A percentile compares a stretch with the other conserved stretches of the same genome.
Conservation (phyloP, 2,329 filamentous ascomycete genomes). For the Dendryphion nanum region DNA sequence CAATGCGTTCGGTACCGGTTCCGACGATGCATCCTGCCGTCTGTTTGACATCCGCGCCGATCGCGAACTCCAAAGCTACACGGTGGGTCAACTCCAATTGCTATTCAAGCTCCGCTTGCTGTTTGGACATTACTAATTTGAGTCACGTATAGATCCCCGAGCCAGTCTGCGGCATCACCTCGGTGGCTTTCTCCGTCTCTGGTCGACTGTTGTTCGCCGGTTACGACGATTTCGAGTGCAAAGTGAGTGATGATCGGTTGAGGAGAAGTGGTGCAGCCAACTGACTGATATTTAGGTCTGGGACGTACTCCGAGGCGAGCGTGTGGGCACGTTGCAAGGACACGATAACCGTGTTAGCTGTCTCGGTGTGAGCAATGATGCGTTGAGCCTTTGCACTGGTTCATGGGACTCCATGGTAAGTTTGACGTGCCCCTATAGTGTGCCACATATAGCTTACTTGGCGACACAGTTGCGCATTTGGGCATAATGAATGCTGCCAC, state of each 20-base stretch:
- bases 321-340: slow-evolving; percentile 92
- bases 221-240: slow-evolving; percentile 99
- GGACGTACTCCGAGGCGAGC: slow-evolving; percentile 95
- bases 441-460: slow-evolving; percentile 20
- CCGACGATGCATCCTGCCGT: slow-evolving; percentile 94
- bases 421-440: slow-evolving; percentile 4
- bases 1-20: slow-evolving; percentile 96
- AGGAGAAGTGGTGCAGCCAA: neutral
- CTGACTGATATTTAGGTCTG: slow-evolving; percentile 68
- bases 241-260: slow-evolving; percentile 60
- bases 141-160: slow-evolving; percentile 74
- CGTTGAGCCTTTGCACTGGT: slow-evolving; percentile 97
- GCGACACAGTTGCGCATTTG: slow-evolving; percentile 49
- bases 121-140: slow-evolving; percentile 23
- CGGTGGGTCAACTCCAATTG: slow-evolving; percentile 47
- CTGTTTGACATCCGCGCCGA: slow-evolving; percentile 98
- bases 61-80: slow-evolving; percentile 69
- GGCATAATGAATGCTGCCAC: slow-evolving; percentile 41
- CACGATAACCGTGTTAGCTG: slow-evolving; percentile 99
- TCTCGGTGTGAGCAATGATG: slow-evolving; percentile 96
- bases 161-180: slow-evolving; percentile 96
- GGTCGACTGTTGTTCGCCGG: slow-evolving; percentile 93
- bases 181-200: slow-evolving; percentile 95
- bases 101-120: slow-evolving; percentile 1
- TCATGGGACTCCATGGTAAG: slow-evolving; percentile 97